These are phyloP conservation scores for Melaleuca alternifolia DNA, from an alignment of 345 rosid genomes.

Conservation along the genomic window DNA sequence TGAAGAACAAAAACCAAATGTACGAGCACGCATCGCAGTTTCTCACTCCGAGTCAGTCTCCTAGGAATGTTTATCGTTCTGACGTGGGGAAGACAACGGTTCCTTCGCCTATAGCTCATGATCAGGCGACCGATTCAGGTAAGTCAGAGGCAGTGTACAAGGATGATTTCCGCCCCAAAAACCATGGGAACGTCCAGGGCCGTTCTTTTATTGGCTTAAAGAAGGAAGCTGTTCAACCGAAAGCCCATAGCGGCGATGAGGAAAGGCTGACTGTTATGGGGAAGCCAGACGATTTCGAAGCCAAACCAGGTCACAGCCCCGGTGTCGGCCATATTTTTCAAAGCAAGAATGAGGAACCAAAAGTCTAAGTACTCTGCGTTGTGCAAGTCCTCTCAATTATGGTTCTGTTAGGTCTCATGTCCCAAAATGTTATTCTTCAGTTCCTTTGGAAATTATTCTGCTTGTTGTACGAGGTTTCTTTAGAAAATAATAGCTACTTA, in stretches of 20 bases:
- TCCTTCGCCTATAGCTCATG: background rate
- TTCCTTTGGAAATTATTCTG: background rate
- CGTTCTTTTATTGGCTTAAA: too few species aligned
- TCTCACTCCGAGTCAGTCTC: background rate
- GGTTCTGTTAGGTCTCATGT: background rate
- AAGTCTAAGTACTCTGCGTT: background rate
- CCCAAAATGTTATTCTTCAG: background rate
- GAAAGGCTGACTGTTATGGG: constrained; percentile 8
- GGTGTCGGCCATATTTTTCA: background rate
- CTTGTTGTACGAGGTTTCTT: background rate
- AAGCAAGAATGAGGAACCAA: background rate
- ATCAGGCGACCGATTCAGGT: background rate
- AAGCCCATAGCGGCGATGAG: background rate
- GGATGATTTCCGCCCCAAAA: background rate
- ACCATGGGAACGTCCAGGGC: too few species aligned
- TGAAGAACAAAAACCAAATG: background rate
- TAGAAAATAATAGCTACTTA: background rate
- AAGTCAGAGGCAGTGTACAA: background rate
- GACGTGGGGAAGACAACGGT: background rate
- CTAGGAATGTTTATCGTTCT: background rate
- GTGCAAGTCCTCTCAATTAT: background rate
- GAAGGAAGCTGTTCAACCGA: background rate
- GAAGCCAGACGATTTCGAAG: background rate
- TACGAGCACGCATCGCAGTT: background rate
- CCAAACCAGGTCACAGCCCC: background rate